A percentile compares a stretch with the other conserved stretches of the same genome.
Conservation (phyloP, 1,139 yeast genomes). For the Debaryomyces fabryi region DNA sequence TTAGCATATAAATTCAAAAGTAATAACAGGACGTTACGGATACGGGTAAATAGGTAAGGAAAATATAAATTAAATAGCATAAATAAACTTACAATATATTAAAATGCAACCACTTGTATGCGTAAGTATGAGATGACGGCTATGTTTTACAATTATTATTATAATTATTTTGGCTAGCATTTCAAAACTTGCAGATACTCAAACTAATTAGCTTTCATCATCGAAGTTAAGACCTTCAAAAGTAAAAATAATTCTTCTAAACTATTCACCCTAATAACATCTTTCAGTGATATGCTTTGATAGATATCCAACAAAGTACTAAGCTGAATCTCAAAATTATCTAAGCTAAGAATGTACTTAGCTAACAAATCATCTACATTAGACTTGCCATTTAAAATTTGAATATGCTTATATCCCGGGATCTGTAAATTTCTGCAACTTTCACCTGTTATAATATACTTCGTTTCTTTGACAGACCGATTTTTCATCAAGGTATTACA, state of each 20-base stretch:
- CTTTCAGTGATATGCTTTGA: background rate
- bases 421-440: background rate
- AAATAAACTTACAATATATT: background rate
- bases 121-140: too few species aligned
- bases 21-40: background rate
- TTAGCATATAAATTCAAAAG: background rate
- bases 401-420: background rate
- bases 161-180: background rate
- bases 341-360: background rate
- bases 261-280: background rate
- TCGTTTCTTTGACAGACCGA: background rate
- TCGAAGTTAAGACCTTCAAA: conserved; percentile 2
- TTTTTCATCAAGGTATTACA: background rate
- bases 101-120: background rate
- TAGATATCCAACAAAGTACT: conserved; percentile 1
- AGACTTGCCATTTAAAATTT: background rate
- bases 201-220: background rate
- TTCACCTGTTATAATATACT: background rate
- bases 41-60: conserved; percentile 1
- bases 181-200: background rate
- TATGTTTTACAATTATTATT: background rate
- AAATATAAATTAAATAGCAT: background rate
- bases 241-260: background rate
- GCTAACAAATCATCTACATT: background rate
- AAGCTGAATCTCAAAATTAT: conserved; percentile 1